Percentiles rank a stretch among this genome's conserved stretches.
These are phyloP conservation scores for Citrus cavaleriei DNA, from an alignment of 345 rosid species.

Conservation along the genomic window DNA sequence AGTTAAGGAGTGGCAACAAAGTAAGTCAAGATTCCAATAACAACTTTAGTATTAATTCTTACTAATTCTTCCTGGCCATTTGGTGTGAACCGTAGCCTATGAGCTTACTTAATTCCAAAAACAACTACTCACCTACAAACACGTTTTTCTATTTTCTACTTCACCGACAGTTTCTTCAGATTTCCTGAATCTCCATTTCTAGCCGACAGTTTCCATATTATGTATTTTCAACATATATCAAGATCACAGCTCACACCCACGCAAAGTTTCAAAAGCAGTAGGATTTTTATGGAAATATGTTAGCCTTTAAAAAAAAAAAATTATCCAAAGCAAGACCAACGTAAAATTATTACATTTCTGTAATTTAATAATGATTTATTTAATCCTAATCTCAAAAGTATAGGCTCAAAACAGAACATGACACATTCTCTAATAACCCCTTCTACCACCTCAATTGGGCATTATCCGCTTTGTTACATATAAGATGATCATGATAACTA, in stretches of 20 bases:
- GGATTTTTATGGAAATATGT: too few species aligned
- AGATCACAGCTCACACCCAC: neutral
- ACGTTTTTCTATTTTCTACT: neutral
- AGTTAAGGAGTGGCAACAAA: neutral
- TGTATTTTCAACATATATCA: neutral
- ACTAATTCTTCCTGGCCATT: neutral
- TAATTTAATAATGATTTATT: too few species aligned
- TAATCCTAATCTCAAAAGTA: too few species aligned
- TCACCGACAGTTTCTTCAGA: constrained; percentile 4
- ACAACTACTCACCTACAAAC: neutral
- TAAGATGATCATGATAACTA: too few species aligned
- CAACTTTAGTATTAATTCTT: neutral
- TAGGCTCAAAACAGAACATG: too few species aligned
- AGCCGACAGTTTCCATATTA: neutral
- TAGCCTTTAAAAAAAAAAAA: neutral
- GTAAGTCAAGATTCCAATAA: neutral
- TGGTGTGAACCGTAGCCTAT: too few species aligned
- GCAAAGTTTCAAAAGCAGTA: neutral
- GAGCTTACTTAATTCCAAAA: neutral
- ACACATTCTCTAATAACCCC: too few species aligned
- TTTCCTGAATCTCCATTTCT: neutral
- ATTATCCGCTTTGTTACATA: too few species aligned
- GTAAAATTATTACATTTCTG: too few species aligned
- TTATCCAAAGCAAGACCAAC: neutral
- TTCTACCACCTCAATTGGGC: too few species aligned